These are phyloP conservation scores for Calonectria pseudoreteaudii DNA, from an alignment of 2,329 filamentous ascomycete genomes.

Conservation along the genomic window DNA sequence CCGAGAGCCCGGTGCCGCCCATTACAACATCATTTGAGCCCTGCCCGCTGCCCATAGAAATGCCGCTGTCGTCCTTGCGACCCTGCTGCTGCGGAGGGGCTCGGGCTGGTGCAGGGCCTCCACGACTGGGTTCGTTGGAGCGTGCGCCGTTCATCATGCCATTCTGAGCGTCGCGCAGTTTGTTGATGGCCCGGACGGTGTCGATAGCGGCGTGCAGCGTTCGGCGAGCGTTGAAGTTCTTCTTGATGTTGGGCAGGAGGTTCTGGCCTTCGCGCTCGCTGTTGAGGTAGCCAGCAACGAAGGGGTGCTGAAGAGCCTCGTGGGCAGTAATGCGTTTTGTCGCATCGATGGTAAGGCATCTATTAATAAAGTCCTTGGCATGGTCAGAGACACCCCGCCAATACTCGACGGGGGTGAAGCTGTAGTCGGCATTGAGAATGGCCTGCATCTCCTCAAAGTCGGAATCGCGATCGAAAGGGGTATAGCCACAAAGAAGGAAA, in stretches of 20 bases:
- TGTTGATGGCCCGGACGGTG: conserved; percentile 78
- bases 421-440: conserved; percentile 96
- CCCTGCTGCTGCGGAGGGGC: conserved; percentile 28
- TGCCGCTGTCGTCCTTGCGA: conserved; percentile 59
- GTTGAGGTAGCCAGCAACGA: conserved; percentile 67
- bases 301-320: conserved; percentile 76
- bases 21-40: conserved; percentile 55
- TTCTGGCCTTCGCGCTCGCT: conserved; percentile 67
- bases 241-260: conserved; percentile 76
- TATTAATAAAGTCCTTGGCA: conserved; percentile 91
- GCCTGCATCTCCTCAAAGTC: conserved; percentile 99
- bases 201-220: conserved; percentile 78
- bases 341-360: conserved; percentile 92
- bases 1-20: conserved; percentile 54
- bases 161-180: conserved; percentile 73
- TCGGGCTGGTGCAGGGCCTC: conserved; percentile 33
- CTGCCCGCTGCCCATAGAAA: conserved; percentile 62
- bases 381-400: conserved; percentile 92
- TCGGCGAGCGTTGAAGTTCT: conserved; percentile 79
- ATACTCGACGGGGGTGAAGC: conserved; percentile 93
- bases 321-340: conserved; percentile 90
- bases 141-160: conserved; percentile 71
- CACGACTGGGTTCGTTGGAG: conserved; percentile 62
- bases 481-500: conserved; percentile 97
- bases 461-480: conserved; percentile 95